phyloP scores from a whole-genome alignment of 2,329 filamentous ascomycete species.

The Cyanodermella asteris region DNA sequence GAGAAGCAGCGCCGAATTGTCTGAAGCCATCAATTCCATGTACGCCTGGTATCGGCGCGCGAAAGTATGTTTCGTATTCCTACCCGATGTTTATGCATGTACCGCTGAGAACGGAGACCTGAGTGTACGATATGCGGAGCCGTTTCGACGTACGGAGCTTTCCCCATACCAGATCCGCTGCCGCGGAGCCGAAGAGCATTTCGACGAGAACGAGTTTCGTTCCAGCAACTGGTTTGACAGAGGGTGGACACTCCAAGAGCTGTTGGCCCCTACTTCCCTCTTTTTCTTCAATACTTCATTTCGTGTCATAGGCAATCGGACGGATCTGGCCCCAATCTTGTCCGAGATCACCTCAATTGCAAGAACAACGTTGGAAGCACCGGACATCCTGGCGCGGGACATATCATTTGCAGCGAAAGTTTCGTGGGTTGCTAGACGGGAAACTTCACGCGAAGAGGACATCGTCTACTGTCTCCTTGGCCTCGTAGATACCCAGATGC shows the following conservation, averaged over 20 bases:
- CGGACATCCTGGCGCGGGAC: no score
- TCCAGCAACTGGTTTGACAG: conserved; percentile 9
- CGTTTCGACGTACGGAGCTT: no score
- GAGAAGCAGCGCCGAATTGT: conserved; percentile 8
- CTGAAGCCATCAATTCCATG: conserved; percentile 9
- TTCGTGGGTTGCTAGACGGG: neutral
- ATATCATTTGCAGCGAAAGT: neutral
- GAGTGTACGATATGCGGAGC: no score
- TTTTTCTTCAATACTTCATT: conserved; percentile 7
- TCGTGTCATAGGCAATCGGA: conserved; percentile 1
- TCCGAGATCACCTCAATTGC: no score
- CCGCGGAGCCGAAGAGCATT: no score
- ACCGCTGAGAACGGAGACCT: neutral
- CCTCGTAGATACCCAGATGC: conserved; percentile 1
- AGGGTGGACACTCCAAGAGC: conserved; percentile 12
- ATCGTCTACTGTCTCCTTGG: conserved; percentile 1
- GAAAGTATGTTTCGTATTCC: conserved; percentile 8
- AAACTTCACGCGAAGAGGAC: conserved; percentile 1
- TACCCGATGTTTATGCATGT: conserved; percentile 8
- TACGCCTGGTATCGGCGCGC: conserved; percentile 10
- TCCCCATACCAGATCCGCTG: no score
- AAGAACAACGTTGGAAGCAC: no score
- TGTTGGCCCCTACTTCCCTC: conserved; percentile 9
- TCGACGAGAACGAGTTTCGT: neutral
- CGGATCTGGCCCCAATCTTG: no score